Base-by-base conservation (phyloP, 1,284 basidiomycete genomes). In the Trichosporon faecale region DNA sequence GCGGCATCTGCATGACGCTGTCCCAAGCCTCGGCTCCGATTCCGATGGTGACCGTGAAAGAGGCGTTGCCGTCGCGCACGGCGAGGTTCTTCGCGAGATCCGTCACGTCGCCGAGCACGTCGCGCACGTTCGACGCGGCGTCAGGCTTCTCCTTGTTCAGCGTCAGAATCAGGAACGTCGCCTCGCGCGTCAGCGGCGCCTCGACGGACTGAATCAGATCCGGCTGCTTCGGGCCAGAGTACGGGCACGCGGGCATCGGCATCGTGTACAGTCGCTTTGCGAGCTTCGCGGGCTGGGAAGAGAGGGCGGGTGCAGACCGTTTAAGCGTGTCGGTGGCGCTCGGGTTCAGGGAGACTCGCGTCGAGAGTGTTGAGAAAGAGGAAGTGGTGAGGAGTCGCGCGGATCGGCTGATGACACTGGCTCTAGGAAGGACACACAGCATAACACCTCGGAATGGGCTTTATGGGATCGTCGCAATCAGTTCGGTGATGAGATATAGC, bases 131-230 rank as follows among this genome's bases (percentile, higher is more conserved):
- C 3, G 44, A 23, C 1, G 61, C 37, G 0, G 52, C 16, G 21
- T 49, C 65, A 0, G 60, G 29, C 7, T 23, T 25, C 21, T 66
- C 27, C 21, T 46, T 21, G 3, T 75, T 67, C 67, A 79, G 72
- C 2, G 76, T 75, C 2, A 77, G 73, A 64, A 78, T 75, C 57
- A 79, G 64, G 44, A 73, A 73, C 12, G 70, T 73, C 8, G 72
- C 70, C 2, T 49, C 65, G 6, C n/a, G n/a, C 7, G 69, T 72
- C n/a, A 72, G 64, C 11, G 69, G 66, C 40, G 64, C 68, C 8
- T 23, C 63, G 66, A 72, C 65, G 9, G 67, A 66, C n/a, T 72
- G 73, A 1, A 68, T 18, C 57, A 61, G 57, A 29, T 61, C 60
- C 2, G 65, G 29, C n/a, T 18, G 44, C 31, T 61, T 61, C 29